phyloP scores from a whole-genome alignment of 495 filamentous ascomycete species.

The Aspergillus egyptiacus region DNA sequence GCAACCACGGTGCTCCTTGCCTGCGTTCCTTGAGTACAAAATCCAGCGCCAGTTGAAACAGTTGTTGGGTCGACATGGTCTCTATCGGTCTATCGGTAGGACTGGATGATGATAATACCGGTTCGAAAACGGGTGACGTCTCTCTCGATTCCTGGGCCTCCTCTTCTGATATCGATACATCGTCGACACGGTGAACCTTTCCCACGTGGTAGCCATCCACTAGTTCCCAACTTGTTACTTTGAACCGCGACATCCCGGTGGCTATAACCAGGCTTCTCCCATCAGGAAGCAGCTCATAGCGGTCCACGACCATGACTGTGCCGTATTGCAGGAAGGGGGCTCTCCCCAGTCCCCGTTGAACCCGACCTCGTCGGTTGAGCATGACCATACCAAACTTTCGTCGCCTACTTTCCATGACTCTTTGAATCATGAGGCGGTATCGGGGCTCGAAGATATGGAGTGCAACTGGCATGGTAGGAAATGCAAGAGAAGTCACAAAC shows the following conservation, averaged over 20 bases:
- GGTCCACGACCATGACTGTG: constrained; percentile 68
- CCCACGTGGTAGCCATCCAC: constrained; percentile 75
- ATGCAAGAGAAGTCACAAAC: constrained; percentile 75
- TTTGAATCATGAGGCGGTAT: constrained; percentile 81
- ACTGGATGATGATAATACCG: constrained; percentile 12
- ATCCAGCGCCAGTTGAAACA: constrained; percentile 56
- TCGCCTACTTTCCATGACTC: constrained; percentile 62
- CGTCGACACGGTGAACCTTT: constrained; percentile 65
- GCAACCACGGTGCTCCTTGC: constrained; percentile 66
- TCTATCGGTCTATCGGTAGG: constrained; percentile 40
- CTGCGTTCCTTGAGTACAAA: constrained; percentile 64
- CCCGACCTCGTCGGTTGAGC: constrained; percentile 50
- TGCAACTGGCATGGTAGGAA: constrained; percentile 77
- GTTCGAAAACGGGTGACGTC: constrained; percentile 27
- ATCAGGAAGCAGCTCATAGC: constrained; percentile 65
- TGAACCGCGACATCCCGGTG: constrained; percentile 68
- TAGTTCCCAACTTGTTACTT: constrained; percentile 53
- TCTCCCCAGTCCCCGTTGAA: constrained; percentile 54
- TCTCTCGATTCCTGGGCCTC: constrained; percentile 65
- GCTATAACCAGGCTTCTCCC: constrained; percentile 77
- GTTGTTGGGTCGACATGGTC: constrained; percentile 59
- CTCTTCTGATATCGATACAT: constrained; percentile 75
- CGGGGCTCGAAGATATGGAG: constrained; percentile 88
- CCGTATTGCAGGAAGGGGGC: constrained; percentile 67
- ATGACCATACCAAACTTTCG: constrained; percentile 80